Conservation (phyloP, 768 basidiomycete genomes). For the Chalciporus chontae region DNA sequence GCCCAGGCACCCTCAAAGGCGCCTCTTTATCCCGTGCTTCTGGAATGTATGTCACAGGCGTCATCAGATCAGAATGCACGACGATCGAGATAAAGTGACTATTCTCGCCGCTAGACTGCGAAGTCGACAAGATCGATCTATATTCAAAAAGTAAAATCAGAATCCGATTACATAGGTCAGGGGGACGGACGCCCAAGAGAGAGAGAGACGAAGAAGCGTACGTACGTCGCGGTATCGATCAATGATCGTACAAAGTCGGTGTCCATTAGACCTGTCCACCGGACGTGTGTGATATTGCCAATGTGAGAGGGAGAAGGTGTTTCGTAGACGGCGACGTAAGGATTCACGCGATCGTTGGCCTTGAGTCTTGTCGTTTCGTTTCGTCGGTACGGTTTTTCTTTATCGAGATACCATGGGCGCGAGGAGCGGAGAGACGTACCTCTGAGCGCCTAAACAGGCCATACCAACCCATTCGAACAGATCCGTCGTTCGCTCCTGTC, state of each 20-base stretch:
- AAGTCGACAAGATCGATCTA: conserved; percentile 11
- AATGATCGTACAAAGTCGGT: conserved; percentile 51
- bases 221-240: conserved; percentile 41
- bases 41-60: conserved; percentile 53
- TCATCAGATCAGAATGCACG: conserved; percentile 38
- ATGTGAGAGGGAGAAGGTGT: conserved; percentile 43
- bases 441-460: conserved; percentile 61
- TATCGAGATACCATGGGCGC: too few species aligned
- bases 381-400: too few species aligned
- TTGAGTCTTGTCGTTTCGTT: conserved; percentile 40
- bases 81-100: conserved; percentile 15
- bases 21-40: conserved; percentile 19
- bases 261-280: conserved; percentile 59
- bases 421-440: too few species aligned
- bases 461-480: conserved; percentile 77
- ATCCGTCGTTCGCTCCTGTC: conserved; percentile 40
- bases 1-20: conserved; percentile 41
- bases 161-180: not conserved
- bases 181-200: not conserved
- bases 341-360: conserved; percentile 62
- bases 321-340: conserved; percentile 66
- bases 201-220: not conserved
- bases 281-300: conserved; percentile 49
- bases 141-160: not conserved
- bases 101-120: conserved; percentile 5